These are phyloP conservation scores for Ceratobasidium sp. DNA, from an alignment of 1,284 basidiomycete species.

Conservation along the genomic window DNA sequence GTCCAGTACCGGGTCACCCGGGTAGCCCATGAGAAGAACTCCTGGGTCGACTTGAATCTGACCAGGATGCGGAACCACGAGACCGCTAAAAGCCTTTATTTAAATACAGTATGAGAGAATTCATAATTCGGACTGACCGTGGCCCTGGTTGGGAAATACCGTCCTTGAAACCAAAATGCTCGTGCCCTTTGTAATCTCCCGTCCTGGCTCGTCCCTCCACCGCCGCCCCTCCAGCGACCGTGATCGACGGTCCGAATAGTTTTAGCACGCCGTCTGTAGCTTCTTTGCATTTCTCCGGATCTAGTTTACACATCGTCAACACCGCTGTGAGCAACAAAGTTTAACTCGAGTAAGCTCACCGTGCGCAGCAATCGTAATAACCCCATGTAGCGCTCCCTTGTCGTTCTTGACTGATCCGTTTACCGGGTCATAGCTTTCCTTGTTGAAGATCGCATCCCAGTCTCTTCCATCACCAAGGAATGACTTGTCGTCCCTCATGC, in stretches of 20 bases:
- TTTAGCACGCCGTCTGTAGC: background rate
- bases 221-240: background rate
- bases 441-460: constrained; percentile 9
- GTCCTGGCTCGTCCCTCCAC: constrained; percentile 21
- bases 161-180: constrained; percentile 43
- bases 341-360: constrained; percentile 26
- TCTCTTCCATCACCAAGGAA: constrained; percentile 26
- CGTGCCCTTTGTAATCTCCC: constrained; percentile 15
- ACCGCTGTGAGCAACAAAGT: too few species aligned
- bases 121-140: background rate
- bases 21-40: constrained; percentile 40
- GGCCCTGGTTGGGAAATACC: constrained; percentile 43
- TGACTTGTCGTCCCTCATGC: constrained; percentile 5
- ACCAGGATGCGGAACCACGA: constrained; percentile 2
- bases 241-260: constrained; percentile 18
- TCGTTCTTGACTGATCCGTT: background rate
- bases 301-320: background rate
- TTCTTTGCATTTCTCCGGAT: background rate
- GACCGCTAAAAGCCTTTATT: background rate
- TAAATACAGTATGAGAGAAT: background rate
- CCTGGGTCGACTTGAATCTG: constrained; percentile 30
- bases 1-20: constrained; percentile 24
- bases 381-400: constrained; percentile 33
- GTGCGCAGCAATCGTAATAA: constrained; percentile 30
- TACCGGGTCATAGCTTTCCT: background rate